Evolutionary conservation across 192 early-diverging fungal species (phyloP).

Genomic region (Chytriomyces sp.): DNA sequence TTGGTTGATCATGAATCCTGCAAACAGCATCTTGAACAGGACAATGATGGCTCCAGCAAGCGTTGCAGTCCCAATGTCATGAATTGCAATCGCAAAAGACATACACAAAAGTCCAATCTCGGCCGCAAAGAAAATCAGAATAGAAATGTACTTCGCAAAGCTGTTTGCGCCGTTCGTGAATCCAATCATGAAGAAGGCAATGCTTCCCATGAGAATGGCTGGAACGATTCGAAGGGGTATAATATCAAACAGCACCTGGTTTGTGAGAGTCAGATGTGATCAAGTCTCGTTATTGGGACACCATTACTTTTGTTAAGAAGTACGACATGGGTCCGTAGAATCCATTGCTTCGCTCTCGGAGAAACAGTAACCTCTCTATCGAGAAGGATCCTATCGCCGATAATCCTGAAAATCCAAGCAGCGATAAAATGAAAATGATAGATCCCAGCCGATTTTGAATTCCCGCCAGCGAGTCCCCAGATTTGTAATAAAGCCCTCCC

Average conservation of each 20-base stretch:
- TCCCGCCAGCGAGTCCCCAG: constrained; percentile 61
- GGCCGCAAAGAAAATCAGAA: constrained; percentile 70
- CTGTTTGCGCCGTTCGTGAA: constrained; percentile 49
- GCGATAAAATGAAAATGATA: constrained; percentile 69
- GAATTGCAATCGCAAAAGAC: constrained; percentile 61
- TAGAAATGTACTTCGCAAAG: constrained; percentile 65
- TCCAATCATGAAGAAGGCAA: constrained; percentile 76
- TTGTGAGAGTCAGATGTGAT: neutral
- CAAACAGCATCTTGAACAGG: constrained; percentile 79
- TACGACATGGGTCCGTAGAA: constrained; percentile 54
- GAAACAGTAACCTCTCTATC: constrained; percentile 50
- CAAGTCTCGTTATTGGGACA: neutral
- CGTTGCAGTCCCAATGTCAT: constrained; percentile 64
- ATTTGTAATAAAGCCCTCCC: constrained; percentile 70
- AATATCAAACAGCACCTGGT: constrained; percentile 68
- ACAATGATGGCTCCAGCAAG: constrained; percentile 65
- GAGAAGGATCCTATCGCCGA: constrained; percentile 66
- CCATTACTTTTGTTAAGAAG: constrained; percentile 46
- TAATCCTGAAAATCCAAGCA: constrained; percentile 73
- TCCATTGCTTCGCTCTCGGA: constrained; percentile 57
- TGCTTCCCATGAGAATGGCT: constrained; percentile 64
- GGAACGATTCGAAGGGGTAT: constrained; percentile 72
- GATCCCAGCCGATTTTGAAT: constrained; percentile 78
- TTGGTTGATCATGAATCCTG: constrained; percentile 76
- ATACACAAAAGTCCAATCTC: constrained; percentile 67